phyloP scores from a whole-genome alignment of 768 basidiomycete species.

The Kwoniella mangroviensis region DNA sequence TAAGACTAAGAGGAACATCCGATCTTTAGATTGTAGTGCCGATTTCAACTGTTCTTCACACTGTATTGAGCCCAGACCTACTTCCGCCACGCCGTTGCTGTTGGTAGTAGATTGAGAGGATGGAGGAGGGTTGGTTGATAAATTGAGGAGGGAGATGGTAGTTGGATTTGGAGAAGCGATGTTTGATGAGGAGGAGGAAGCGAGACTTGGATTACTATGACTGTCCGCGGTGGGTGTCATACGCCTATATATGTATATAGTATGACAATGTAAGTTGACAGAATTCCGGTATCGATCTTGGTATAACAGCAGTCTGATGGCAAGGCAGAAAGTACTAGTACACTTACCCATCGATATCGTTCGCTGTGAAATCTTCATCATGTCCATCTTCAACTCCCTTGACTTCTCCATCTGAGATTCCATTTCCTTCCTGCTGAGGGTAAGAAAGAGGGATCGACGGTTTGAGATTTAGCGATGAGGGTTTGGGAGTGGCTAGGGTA shows the following conservation, averaged over 20 bases:
- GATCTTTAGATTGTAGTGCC: conserved; percentile 41
- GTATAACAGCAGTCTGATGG: not conserved
- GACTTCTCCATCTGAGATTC: not conserved
- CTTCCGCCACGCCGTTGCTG: conserved; percentile 22
- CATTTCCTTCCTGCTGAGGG: not conserved
- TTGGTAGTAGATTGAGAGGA: conserved; percentile 12
- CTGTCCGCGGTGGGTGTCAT: conserved; percentile 23
- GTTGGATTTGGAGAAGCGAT: conserved; percentile 22
- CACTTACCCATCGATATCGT: conserved; percentile 20
- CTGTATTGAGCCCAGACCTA: conserved; percentile 37
- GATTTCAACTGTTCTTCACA: conserved; percentile 45
- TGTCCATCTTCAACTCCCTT: not conserved
- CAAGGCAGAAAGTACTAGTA: not conserved
- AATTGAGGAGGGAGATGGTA: conserved; percentile 15
- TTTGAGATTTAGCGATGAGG: conserved; percentile 13
- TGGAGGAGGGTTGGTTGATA: conserved; percentile 12
- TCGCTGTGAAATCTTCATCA: not conserved
- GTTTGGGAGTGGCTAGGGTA: conserved; percentile 19
- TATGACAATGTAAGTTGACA: not conserved
- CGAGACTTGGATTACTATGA: conserved; percentile 7
- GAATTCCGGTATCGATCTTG: not conserved
- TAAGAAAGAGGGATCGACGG: not conserved
- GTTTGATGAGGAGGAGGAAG: conserved; percentile 14
- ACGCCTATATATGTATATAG: conserved; percentile 4
- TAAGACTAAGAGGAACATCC: conserved; percentile 46